phyloP scores from a whole-genome alignment of 2,329 filamentous ascomycete species.

The Colletotrichum somersetense region DNA sequence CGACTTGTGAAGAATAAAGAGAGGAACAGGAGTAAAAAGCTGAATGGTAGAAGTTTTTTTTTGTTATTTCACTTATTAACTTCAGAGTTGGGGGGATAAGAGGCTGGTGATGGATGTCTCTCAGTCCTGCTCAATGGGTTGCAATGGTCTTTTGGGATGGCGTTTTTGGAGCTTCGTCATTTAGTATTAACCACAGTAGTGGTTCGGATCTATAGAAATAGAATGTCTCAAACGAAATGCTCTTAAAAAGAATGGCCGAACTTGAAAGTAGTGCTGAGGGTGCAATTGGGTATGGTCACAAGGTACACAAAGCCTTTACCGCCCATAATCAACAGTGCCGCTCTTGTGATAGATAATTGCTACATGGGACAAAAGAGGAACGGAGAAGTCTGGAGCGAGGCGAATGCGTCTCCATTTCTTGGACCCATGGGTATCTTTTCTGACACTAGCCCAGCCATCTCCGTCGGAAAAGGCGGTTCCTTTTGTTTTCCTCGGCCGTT shows the following conservation, averaged over 20 bases:
- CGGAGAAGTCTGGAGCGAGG: not conserved
- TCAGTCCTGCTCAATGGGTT: not conserved
- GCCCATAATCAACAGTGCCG: too few species aligned
- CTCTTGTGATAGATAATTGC: too few species aligned
- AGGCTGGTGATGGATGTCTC: not conserved
- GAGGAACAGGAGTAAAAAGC: not conserved
- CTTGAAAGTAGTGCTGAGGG: not conserved
- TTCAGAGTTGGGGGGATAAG: too few species aligned
- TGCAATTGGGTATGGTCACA: not conserved
- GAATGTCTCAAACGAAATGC: not conserved
- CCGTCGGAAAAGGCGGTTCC: too few species aligned
- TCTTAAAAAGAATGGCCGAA: too few species aligned
- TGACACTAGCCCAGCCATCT: not conserved
- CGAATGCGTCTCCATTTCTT: not conserved
- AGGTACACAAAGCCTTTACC: too few species aligned
- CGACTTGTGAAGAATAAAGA: slow-evolving; percentile 1
- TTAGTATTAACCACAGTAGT: not conserved
- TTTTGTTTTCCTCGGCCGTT: not conserved
- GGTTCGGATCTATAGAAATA: not conserved
- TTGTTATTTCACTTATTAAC: too few species aligned
- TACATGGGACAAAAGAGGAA: not conserved
- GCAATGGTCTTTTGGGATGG: not conserved
- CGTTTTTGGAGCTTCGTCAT: not conserved
- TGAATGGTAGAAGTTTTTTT: not conserved
- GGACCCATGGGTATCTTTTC: not conserved